phyloP scores from a whole-genome alignment of 768 basidiomycete genomes.

The Holtermanniella nyarrowii region DNA sequence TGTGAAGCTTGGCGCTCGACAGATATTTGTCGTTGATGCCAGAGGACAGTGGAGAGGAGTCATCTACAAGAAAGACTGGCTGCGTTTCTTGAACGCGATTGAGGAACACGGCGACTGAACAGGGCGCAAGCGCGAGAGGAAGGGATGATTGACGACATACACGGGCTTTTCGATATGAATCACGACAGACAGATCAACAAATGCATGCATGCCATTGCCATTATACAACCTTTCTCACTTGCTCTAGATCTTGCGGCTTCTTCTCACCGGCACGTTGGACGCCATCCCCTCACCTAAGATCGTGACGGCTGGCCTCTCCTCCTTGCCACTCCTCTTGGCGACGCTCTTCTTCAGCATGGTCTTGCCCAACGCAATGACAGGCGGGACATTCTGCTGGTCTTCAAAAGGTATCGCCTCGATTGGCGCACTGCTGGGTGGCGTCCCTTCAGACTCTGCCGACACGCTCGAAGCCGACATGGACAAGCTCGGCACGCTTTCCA shows the following conservation, averaged over 20 bases:
- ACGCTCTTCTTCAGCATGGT: conserved; percentile 1
- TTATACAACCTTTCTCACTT: neutral
- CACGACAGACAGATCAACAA: too few species aligned
- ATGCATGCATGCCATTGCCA: too few species aligned
- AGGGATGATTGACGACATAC: neutral
- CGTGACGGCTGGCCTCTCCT: conserved; percentile 8
- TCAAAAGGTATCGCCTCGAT: neutral
- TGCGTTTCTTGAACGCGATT: conserved; percentile 71
- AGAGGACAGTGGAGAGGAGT: conserved; percentile 81
- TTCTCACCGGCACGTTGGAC: conserved; percentile 9
- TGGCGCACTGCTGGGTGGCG: neutral
- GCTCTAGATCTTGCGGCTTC: neutral
- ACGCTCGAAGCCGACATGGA: neutral
- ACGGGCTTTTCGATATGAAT: too few species aligned
- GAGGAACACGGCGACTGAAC: conserved; percentile 12
- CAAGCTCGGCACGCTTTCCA: neutral
- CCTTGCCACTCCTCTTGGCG: conserved; percentile 1
- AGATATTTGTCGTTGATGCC: conserved; percentile 71
- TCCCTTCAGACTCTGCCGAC: neutral
- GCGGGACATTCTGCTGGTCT: neutral
- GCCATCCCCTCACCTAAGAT: conserved; percentile 13
- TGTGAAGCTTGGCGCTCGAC: conserved; percentile 82
- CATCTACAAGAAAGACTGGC: conserved; percentile 90
- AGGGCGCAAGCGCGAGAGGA: neutral
- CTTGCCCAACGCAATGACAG: neutral